Base-by-base conservation (phyloP, 2,329 filamentous ascomycete genomes). In the Cercospora sojina region DNA sequence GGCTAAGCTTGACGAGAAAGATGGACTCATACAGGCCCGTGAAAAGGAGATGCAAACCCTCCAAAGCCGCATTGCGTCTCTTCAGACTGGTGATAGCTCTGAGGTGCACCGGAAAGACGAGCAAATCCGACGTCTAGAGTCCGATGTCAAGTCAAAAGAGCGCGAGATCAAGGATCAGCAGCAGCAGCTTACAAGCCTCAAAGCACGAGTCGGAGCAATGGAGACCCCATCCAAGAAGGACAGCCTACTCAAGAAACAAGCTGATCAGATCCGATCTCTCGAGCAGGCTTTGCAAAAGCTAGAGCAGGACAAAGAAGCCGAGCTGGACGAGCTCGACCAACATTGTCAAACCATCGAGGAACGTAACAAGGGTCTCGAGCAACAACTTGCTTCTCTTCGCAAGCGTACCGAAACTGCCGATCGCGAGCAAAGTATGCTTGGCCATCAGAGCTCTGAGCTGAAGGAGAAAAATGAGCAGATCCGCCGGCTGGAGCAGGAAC, bases 1-100 rank as follows among this genome's bases (percentile, higher is more conserved):
- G 43, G 82, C 82, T 8, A 83, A 85, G 66, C 74, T 80, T 13
- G 75, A 79, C 61, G 78, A 79, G 64, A 80, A 80, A 64, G 73
- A 78, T 31, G 78, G 78, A 6, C 77, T 80, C 25, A 74, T 82
- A 16, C 72, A 79, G 12, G 76, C 79, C 31, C 74, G 81, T 35
- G 77, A 79, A 59, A 77, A 78, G 25, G 82, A 86, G 68, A 69
- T 78, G 59, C 70, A 76, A 41, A 70, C 64, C 16, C 67, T 78
- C 31, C 76, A 77, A 53, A 76, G 68, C 31, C 75, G 76, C 13
- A 62, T 78, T 38, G 73, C 63, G 20, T 67, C 67, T 5, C 61
- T 77, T 27, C 74, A 78, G 62, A 71, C 73, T 58, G 72, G 73
- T 20, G 76, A 78, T 18, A 73, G 65, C 29, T 69, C 72, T 27